Base-by-base conservation (phyloP, 108 stramenopile genomes). In the Conticribra weissflogii region DNA sequence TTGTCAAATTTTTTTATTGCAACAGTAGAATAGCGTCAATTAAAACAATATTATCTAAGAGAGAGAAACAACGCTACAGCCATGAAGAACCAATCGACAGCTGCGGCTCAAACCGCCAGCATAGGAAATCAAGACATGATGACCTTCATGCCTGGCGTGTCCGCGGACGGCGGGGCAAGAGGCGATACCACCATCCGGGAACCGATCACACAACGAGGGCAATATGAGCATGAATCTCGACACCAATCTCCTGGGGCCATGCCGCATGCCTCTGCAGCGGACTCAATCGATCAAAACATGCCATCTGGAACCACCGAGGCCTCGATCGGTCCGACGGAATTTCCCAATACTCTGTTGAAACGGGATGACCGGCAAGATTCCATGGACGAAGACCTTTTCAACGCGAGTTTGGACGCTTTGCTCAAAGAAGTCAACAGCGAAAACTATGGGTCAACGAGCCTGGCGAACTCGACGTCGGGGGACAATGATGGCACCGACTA, bases 81-180 rank as follows among this genome's bases (percentile, higher is more conserved):
- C 21, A 58, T 34, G 52, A 65, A 25, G 63, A 74, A 66, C 50
- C 55, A 47, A 64, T 51, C 74, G 2, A 17, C 30, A 0, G 64
- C 54, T 28, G 78, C 76, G 33, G 81, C 81, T 28, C 81, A 82
- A 45, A 82, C 81, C 32, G 81, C 77, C 30, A 78, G 76, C 59
- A 56, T 82, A 24, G 81, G 81, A 0, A 48, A 68, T 73, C 71
- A 67, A 32, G 65, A 82, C n/a, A 78, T 82, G 72, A 82, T 82
- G 81, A 82, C 81, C 0, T 82, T 73, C 45, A 59, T 82, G 16
- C 65, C 78, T 17, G 36, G 49, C 15, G 22, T 19, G 23, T 24
- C 1, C 7, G 28, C 1, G n/a, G 12, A 12, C 51, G 64, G 3
- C 32, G 64, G 28, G 44, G 9, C 16, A 16, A 14, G 44, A 45